phyloP scores from a whole-genome alignment of 2,329 filamentous ascomycete genomes.

The Colletotrichum liaoningense region DNA sequence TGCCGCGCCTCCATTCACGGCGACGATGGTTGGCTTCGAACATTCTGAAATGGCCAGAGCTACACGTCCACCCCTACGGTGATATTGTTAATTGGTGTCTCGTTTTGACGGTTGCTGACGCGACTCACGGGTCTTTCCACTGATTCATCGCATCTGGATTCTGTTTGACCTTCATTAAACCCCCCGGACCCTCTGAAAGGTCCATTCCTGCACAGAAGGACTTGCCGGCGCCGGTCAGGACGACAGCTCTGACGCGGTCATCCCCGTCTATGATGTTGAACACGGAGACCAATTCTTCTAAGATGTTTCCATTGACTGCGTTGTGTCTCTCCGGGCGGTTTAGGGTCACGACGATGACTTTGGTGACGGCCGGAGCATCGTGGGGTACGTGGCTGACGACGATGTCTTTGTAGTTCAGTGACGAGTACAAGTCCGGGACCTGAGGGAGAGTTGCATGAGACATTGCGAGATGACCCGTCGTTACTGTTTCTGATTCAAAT shows the following conservation, averaged over 20 bases:
- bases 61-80: conserved; percentile 44
- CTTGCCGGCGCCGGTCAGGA: conserved; percentile 15
- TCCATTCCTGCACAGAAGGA: conserved; percentile 21
- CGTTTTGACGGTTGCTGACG: too few species aligned
- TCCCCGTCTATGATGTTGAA: background rate
- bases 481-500: background rate
- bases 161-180: background rate
- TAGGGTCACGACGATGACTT: conserved; percentile 11
- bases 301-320: conserved; percentile 15
- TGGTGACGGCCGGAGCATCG: background rate
- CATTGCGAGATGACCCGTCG: background rate
- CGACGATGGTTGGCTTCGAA: conserved; percentile 36
- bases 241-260: background rate
- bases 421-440: conserved; percentile 4
- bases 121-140: conserved; percentile 2
- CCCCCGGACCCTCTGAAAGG: background rate
- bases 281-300: conserved; percentile 18
- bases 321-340: conserved; percentile 3
- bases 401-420: conserved; percentile 25
- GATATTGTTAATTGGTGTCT: too few species aligned
- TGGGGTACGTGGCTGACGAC: conserved; percentile 16
- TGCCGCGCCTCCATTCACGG: conserved; percentile 34
- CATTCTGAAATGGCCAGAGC: conserved; percentile 31
- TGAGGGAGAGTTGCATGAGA: background rate
- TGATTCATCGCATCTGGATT: background rate